Evolutionary conservation across 1,284 basidiomycete species (phyloP).

Genomic region (Marasmius sp.): DNA sequence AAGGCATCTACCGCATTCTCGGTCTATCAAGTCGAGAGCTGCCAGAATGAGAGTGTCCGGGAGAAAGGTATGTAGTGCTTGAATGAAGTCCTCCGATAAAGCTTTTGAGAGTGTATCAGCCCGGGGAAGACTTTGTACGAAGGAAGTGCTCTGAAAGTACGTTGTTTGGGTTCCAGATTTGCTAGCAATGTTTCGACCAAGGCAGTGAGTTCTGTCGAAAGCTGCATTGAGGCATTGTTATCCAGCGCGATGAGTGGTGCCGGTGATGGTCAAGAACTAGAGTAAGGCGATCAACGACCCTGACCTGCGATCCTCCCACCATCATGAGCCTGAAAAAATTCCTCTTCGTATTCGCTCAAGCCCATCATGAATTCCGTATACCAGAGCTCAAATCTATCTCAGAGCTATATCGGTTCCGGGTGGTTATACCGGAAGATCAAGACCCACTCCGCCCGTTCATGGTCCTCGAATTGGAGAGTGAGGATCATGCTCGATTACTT

Average conservation of each 20-base stretch:
- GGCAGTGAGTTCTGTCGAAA: constrained; percentile 23
- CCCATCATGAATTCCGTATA: constrained; percentile 77
- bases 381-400: constrained; percentile 77
- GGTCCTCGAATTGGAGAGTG: constrained; percentile 66
- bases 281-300: too few species aligned
- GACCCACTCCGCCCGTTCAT: constrained; percentile 73
- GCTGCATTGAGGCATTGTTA: not conserved
- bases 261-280: too few species aligned
- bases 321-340: constrained; percentile 45
- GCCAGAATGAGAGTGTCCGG: constrained; percentile 62
- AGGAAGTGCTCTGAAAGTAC: not conserved
- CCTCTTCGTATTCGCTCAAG: constrained; percentile 78
- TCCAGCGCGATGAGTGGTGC: too few species aligned
- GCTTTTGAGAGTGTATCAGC: constrained; percentile 29
- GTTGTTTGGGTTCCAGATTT: constrained; percentile 22
- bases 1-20: constrained; percentile 47
- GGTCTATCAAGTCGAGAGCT: constrained; percentile 72
- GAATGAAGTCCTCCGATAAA: constrained; percentile 50
- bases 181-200: constrained; percentile 32
- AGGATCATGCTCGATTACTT: constrained; percentile 75
- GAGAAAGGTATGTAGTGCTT: constrained; percentile 54
- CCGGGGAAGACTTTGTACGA: not conserved
- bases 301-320: not conserved
- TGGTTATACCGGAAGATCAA: constrained; percentile 42
- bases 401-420: constrained; percentile 60